A percentile compares a stretch with the other conserved stretches of the same genome.
These are phyloP conservation scores for Pseudonitzschia multiseries DNA, from an alignment of 108 stramenopile genomes.

Conservation along the genomic window DNA sequence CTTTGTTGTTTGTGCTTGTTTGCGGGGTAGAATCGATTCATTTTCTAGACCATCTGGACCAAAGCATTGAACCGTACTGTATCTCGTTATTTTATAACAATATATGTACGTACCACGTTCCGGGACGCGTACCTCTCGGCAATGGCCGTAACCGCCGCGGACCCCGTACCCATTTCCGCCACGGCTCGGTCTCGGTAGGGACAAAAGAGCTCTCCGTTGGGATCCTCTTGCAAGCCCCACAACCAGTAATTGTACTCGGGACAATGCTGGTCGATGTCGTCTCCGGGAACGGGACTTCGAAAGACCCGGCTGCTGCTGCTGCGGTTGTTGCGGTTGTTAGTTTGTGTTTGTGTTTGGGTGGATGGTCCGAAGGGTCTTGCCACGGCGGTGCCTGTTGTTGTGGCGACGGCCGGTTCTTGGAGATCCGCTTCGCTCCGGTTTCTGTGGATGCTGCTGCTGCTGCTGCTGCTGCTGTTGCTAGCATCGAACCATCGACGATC, in stretches of 20 bases:
- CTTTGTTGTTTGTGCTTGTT: too few species aligned
- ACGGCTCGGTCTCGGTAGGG: conserved; percentile 61
- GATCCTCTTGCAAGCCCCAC: conserved; percentile 67
- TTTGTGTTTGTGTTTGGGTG: too few species aligned
- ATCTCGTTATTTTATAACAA: too few species aligned
- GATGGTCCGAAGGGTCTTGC: too few species aligned
- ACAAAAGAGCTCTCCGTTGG: conserved; percentile 34
- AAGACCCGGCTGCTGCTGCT: conserved; percentile 1
- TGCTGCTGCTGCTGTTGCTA: neutral
- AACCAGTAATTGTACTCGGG: conserved; percentile 67
- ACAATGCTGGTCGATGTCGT: conserved; percentile 31
- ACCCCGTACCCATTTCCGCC: conserved; percentile 29
- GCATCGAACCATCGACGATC: conserved; percentile 46
- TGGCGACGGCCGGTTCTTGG: too few species aligned
- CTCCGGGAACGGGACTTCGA: conserved; percentile 18
- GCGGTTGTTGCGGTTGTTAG: neutral
- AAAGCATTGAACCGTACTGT: too few species aligned
- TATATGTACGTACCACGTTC: conserved; percentile 33
- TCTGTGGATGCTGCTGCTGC: neutral
- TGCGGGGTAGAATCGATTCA: too few species aligned
- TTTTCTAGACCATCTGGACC: too few species aligned
- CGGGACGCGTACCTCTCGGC: conserved; percentile 51
- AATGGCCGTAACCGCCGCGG: conserved; percentile 21
- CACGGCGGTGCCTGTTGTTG: too few species aligned
- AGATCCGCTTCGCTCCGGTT: too few species aligned